Base-by-base conservation (phyloP, 2,329 filamentous ascomycete species). In the Pseudogymnoascus verrucosus region DNA sequence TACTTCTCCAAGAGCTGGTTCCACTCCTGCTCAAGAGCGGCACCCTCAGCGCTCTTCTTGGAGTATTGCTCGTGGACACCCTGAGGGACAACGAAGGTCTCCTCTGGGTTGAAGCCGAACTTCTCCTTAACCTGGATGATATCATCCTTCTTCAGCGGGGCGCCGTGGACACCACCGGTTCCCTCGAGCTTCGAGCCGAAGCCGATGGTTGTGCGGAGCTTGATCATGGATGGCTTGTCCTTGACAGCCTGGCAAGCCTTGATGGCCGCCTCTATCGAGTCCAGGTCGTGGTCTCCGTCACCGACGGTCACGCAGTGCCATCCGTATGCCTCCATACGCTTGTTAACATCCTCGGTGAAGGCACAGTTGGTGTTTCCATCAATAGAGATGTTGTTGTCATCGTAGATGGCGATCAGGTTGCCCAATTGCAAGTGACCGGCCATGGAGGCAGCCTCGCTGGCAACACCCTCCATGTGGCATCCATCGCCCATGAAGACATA, bases 401-500 rank as follows among this genome's bases (percentile, higher is more conserved):
- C 95, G 79, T 93, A 99, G 79, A 99, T 85, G 78, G 86, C 87
- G 79, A 98, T 98, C 74, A 99, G 84, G 85, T 98, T 99, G 76
- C 93, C 95, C 69, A 99, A 87, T 85, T 98, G 90, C 78, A 98
- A 85, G 82, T 99, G 95, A 75, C 95, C 95, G 71, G 95, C 95
- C 71, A 92, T 84, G 66, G 92, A 96, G 71, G 84, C 91, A 73
- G 95, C 93, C 83, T 99, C 95, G 75, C 86, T 86, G 70, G 95
- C 91, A 81, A 99, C 85, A 84, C 95, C 95, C 84, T 99, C 95
- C 93, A 96, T 96, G 80, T 96, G 86, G 80, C 95, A 99, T 70
- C 95, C 95, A 83, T 99, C 95, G 76, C 95, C 95, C 76, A 99
- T 90, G 86, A 98, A 96, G 79, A 78, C 81, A 82, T 93, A 99